Evolutionary conservation across 2,329 filamentous ascomycete species (phyloP).

Genomic region (Coniochaeta ligniaria): DNA sequence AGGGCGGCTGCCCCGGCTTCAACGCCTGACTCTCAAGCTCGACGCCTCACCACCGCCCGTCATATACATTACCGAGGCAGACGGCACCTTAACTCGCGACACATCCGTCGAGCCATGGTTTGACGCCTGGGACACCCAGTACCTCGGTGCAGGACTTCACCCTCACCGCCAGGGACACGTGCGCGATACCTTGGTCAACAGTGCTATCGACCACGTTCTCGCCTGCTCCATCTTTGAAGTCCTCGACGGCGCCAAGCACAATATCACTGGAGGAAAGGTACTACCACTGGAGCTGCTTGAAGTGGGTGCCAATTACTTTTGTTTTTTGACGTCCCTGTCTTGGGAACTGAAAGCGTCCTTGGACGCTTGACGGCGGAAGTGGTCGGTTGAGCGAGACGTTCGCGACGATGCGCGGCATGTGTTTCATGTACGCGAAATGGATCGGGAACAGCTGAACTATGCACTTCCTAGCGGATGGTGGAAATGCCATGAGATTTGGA

Average conservation of each 20-base stretch:
- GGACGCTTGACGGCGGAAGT: background rate
- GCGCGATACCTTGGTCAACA: constrained; percentile 4
- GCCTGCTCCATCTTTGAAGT: constrained; percentile 5
- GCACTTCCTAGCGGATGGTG: background rate
- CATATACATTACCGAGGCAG: background rate
- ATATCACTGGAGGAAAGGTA: background rate
- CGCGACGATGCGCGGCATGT: constrained; percentile 6
- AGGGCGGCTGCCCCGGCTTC: constrained; percentile 3
- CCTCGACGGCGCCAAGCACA: constrained; percentile 2
- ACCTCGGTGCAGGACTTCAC: background rate
- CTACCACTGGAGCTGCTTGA: constrained; percentile 4
- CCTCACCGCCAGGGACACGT: constrained; percentile 5
- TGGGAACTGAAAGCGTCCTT: too few relatives aligned
- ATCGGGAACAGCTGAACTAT: too few relatives aligned
- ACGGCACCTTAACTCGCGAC: background rate
- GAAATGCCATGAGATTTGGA: background rate
- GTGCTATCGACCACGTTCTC: constrained; percentile 6
- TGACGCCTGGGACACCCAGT: background rate
- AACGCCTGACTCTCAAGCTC: background rate
- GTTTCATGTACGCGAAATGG: constrained; percentile 1
- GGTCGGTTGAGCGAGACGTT: constrained; percentile 3
- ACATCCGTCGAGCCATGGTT: constrained; percentile 5
- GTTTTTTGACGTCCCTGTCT: too few relatives aligned
- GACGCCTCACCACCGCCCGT: background rate
- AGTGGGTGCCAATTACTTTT: background rate